phyloP scores from a whole-genome alignment of 2,329 filamentous ascomycete species.

The Colletotrichum salicis region DNA sequence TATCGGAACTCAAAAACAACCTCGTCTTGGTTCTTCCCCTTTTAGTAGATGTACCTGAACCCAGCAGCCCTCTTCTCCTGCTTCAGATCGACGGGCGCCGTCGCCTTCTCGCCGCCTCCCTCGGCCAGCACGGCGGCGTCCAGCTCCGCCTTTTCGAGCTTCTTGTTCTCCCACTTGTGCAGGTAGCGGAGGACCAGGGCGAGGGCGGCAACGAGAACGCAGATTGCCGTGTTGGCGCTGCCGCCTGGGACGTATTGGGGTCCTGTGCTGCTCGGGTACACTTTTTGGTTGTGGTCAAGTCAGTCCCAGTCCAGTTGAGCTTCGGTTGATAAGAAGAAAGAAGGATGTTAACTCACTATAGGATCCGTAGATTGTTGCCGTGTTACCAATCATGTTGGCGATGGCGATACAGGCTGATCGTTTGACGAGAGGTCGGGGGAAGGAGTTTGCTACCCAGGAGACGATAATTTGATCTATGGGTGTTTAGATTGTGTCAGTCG shows the following conservation, averaged over 20 bases:
- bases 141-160: constrained; percentile 60
- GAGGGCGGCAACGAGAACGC: constrained; percentile 67
- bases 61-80: constrained; percentile 39
- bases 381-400: constrained; percentile 75
- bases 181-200: constrained; percentile 64
- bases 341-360: neutral
- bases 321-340: too few species aligned
- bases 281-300: too few species aligned
- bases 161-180: constrained; percentile 69
- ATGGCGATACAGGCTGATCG: constrained; percentile 74
- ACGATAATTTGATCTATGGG: constrained; percentile 66
- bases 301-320: too few species aligned
- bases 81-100: constrained; percentile 1
- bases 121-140: constrained; percentile 39
- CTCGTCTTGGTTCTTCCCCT: too few species aligned
- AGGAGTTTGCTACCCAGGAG: constrained; percentile 74
- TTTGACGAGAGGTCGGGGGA: constrained; percentile 76
- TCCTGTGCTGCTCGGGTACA: constrained; percentile 55
- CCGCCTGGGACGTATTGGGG: constrained; percentile 64
- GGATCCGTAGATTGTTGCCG: constrained; percentile 54
- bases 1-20: too few species aligned
- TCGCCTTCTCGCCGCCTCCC: constrained; percentile 17
- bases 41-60: constrained; percentile 45
- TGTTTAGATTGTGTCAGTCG: neutral
- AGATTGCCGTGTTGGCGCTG: constrained; percentile 70